A percentile compares a stretch with the other conserved stretches of the same genome.
phyloP scores from a whole-genome alignment of 148 eudicot species.

The Rhododendron vialii region DNA sequence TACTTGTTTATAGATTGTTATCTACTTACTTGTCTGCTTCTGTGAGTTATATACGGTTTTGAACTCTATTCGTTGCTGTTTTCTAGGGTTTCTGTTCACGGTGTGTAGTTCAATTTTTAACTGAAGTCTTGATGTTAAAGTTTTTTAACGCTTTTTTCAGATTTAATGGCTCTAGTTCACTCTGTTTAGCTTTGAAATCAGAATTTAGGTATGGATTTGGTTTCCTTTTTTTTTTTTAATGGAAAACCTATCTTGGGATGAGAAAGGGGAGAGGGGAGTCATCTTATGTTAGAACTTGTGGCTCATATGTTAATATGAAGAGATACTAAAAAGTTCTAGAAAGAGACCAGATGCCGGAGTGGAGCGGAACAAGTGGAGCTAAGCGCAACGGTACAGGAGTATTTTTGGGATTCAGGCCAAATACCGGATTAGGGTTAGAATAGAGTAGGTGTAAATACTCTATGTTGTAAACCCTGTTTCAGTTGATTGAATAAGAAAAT shows the following conservation, averaged over 20 bases:
- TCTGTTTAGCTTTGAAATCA: background rate
- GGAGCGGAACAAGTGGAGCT: too few species aligned
- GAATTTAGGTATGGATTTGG: background rate
- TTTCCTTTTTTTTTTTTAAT: background rate
- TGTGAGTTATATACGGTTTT: background rate
- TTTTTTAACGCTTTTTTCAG: too few species aligned
- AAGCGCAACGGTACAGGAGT: too few species aligned
- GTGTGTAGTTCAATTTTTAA: background rate
- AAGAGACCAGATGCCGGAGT: too few species aligned
- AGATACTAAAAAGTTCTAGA: too few species aligned
- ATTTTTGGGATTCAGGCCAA: too few species aligned
- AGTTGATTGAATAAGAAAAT: too few species aligned
- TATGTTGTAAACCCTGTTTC: too few species aligned
- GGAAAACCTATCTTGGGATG: background rate
- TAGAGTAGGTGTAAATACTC: too few species aligned
- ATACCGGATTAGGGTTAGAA: too few species aligned
- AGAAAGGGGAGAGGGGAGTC: background rate
- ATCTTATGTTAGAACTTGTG: background rate
- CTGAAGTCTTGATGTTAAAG: background rate
- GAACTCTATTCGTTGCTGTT: background rate
- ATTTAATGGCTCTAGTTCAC: too few species aligned
- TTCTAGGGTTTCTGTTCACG: slow-evolving; percentile 2
- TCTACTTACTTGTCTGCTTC: background rate
- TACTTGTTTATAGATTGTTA: background rate
- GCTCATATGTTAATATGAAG: too few species aligned